Conservation (phyloP, 306 rosid genomes). For the Lagenaria siceraria region DNA sequence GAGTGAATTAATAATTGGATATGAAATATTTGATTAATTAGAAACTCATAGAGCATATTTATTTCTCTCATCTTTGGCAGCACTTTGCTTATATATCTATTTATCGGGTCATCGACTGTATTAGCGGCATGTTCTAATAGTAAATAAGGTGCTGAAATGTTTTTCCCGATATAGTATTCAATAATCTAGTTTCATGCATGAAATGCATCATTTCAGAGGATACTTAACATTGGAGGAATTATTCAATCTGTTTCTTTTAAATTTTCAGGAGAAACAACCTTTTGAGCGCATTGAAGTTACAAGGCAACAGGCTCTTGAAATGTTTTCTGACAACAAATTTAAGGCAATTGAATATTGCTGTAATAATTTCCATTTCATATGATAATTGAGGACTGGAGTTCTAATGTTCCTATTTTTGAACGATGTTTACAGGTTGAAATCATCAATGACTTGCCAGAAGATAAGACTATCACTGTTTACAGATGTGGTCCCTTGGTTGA, state of each 20-base stretch:
- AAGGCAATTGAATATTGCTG: conserved; percentile 41
- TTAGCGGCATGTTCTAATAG: not conserved
- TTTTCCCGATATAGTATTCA: not conserved
- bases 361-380: not conserved
- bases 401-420: not conserved
- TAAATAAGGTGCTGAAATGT: not conserved
- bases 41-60: not conserved
- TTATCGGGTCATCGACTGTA: not conserved
- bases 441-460: conserved; percentile 84
- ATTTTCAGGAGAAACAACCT: conserved; percentile 66
- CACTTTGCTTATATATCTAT: not conserved
- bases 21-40: not conserved
- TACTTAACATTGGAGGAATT: not conserved
- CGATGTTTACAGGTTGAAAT: conserved; percentile 57
- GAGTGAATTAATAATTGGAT: not conserved
- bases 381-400: not conserved
- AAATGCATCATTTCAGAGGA: not conserved
- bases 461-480: conserved; percentile 87
- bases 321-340: conserved; percentile 71
- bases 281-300: conserved; percentile 94
- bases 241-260: not conserved
- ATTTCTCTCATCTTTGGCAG: not conserved
- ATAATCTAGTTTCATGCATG: not conserved
- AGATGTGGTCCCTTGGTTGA: conserved; percentile 96
- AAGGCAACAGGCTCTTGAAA: conserved; percentile 72